Evolutionary conservation across 106 monocot species (phyloP), one percentile per base, ranked within the genome.

Genomic region (Posidonia australis): DNA sequence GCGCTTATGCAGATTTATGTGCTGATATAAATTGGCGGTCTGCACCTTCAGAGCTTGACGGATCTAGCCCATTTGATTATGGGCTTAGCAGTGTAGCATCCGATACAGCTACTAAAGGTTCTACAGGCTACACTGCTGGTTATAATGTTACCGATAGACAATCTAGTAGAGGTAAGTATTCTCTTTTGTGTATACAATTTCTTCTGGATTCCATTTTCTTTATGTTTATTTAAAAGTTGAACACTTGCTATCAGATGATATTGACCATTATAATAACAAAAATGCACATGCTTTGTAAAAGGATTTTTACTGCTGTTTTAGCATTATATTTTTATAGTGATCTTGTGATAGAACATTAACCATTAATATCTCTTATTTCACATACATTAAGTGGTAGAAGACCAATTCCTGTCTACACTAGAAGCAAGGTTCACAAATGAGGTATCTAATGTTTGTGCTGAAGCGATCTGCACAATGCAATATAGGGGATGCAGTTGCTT

Each of bases 51-150:
- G 88, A 88, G 60, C 67, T 82, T 54, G 81, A 81, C 49, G 79
- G 72, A 20, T 58, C 81, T 51, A 67, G 78, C 26, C 73, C 84
- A 69, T 88, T 88, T 77, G 78, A 71, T 65, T 88, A 82, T 74
- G 84, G 72, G 21, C 81, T 85, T 60, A 65, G 65, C 20, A 63
- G 66, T 75, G 62, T 70, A 46, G 60, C 74, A 68, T 70, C 81
- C 19, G 81, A 82, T 71, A 67, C 74, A 32, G 57, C 68, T 22
- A 31, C 52, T 43, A 79, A 79, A 65, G 60, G 57, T 54, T 79
- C 84, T 41, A 18, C 68, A 36, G 77, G 72, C 53, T 89, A 77
- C 67, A 74, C 67, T 45, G 82, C 76, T 28, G 74, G 70, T 58
- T 82, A 81, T 73, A 81, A 62, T 74, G 74, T 60, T 68, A 65